Conservation (phyloP, 1,284 basidiomycete genomes). For the Pseudozyma sp. region DNA sequence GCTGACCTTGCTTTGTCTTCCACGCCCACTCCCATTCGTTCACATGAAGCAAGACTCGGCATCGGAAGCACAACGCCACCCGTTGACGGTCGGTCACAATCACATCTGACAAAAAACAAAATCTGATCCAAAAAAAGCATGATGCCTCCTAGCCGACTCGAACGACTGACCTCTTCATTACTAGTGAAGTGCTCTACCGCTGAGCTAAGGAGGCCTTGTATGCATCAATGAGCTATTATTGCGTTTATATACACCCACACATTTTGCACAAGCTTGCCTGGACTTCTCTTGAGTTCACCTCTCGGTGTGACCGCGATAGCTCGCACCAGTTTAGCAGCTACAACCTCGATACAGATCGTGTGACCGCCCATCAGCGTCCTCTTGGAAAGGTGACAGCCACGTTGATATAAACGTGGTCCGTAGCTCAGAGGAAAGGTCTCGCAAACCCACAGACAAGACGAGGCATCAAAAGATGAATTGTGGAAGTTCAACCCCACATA, state of each 20-base stretch:
- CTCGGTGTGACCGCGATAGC: not conserved
- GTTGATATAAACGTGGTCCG: not conserved
- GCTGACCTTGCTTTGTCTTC: too few relatives aligned
- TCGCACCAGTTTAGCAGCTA: not conserved
- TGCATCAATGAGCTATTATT: not conserved
- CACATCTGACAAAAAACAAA: not conserved
- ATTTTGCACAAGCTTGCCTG: not conserved
- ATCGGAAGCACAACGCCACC: too few relatives aligned
- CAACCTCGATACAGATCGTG: too few relatives aligned
- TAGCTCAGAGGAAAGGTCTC: too few relatives aligned
- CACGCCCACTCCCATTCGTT: too few relatives aligned
- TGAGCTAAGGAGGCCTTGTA: slow-evolving; percentile 51
- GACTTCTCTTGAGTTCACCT: not conserved
- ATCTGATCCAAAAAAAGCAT: slow-evolving; percentile 4
- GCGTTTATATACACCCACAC: not conserved
- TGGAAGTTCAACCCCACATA: too few relatives aligned
- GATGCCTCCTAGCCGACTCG: slow-evolving; percentile 56
- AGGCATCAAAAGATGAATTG: too few relatives aligned
- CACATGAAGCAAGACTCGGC: too few relatives aligned
- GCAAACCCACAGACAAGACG: too few relatives aligned
- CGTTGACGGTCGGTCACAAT: too few relatives aligned
- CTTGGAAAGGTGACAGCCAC: not conserved
- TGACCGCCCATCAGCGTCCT: too few relatives aligned
- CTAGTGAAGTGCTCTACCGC: slow-evolving; percentile 59
- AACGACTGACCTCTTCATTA: slow-evolving; percentile 59